Conservation (phyloP, 1,284 basidiomycete genomes). For the Anthracocystis setariae region DNA sequence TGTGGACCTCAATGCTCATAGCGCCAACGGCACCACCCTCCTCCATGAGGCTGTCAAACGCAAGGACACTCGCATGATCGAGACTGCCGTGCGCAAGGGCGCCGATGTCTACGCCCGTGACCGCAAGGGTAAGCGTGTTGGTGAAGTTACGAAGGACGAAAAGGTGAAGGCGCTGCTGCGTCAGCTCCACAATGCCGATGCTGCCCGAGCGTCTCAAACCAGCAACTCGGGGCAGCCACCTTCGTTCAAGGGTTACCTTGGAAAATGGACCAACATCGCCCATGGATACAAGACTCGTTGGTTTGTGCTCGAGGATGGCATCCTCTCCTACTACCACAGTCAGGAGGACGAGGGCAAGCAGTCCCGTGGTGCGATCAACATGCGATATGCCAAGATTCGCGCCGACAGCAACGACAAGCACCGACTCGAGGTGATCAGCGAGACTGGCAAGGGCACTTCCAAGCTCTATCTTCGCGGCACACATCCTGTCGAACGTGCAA, state of each 20-base stretch:
- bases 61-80: slow-evolving; percentile 83
- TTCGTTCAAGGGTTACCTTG: slow-evolving; percentile 68
- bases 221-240: slow-evolving; percentile 52
- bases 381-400: slow-evolving; percentile 77
- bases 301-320: slow-evolving; percentile 90
- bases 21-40: slow-evolving; percentile 72
- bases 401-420: slow-evolving; percentile 72
- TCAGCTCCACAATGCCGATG: slow-evolving; percentile 72
- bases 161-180: slow-evolving; percentile 83
- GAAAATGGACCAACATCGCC: slow-evolving; percentile 90
- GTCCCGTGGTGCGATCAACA: slow-evolving; percentile 86
- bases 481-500: slow-evolving; percentile 68
- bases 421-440: slow-evolving; percentile 83
- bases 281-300: slow-evolving; percentile 90
- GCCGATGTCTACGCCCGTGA: slow-evolving; percentile 91
- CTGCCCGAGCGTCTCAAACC: slow-evolving; percentile 70
- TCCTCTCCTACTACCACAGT: slow-evolving; percentile 80
- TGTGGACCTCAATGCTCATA: slow-evolving; percentile 60
- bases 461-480: slow-evolving; percentile 92
- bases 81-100: slow-evolving; percentile 83
- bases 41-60: slow-evolving; percentile 87
- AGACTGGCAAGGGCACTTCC: slow-evolving; percentile 71
- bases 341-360: slow-evolving; percentile 91
- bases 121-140: slow-evolving; percentile 78
- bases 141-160: slow-evolving; percentile 78